Evolutionary conservation across 2,329 filamentous ascomycete species (phyloP).

Genomic region (Trichoderma pleuroti): DNA sequence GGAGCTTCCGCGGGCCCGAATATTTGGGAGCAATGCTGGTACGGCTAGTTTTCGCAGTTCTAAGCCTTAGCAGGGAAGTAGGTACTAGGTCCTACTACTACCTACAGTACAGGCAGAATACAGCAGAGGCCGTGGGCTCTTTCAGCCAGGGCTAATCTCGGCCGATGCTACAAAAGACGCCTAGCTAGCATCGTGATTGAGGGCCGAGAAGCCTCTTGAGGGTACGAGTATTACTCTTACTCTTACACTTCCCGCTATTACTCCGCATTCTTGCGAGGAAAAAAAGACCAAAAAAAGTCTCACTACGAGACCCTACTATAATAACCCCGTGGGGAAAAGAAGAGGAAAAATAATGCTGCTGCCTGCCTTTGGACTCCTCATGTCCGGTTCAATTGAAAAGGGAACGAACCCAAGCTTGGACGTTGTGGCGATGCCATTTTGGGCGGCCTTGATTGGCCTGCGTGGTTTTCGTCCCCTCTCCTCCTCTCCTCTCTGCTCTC

Average conservation of each 20-base stretch:
- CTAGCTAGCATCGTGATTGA: neutral
- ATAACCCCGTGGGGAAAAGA: constrained; percentile 9
- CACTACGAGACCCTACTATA: neutral
- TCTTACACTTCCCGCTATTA: neutral
- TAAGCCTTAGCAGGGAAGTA: neutral
- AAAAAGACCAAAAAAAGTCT: neutral
- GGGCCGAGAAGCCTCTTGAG: neutral
- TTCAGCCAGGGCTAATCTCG: neutral
- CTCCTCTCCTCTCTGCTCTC: neutral
- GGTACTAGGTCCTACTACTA: no score
- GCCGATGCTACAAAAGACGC: neutral
- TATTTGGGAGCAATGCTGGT: neutral
- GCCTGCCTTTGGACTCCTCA: constrained; percentile 2
- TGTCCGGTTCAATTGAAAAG: neutral
- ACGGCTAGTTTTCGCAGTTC: neutral
- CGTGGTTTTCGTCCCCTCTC: neutral
- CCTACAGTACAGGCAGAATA: constrained; percentile 5
- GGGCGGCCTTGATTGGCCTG: constrained; percentile 5
- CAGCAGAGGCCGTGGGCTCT: neutral
- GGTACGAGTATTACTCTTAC: neutral
- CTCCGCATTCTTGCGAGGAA: neutral
- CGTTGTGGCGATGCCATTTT: constrained; percentile 4
- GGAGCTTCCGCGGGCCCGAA: constrained; percentile 17
- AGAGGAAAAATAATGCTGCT: constrained; percentile 11
- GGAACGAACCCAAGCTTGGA: neutral